phyloP scores from a whole-genome alignment of 164 flowering plant genomes.

The Litsea cubeba region DNA sequence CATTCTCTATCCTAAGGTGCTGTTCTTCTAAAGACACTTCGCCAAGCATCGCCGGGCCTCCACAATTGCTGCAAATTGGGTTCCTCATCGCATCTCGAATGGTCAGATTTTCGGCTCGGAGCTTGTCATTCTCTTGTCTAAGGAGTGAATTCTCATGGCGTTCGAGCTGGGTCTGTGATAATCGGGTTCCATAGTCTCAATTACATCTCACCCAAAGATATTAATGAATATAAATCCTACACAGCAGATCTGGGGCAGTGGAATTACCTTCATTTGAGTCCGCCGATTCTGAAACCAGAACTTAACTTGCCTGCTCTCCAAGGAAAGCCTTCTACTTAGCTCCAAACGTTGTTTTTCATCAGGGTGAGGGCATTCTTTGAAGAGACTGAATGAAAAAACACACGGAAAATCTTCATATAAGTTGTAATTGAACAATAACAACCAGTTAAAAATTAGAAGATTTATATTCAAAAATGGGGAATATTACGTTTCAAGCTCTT shows the following conservation, averaged over 20 bases:
- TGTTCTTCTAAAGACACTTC: conserved; percentile 88
- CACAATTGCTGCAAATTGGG: conserved; percentile 84
- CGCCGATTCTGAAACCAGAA: conserved; percentile 94
- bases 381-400: conserved; percentile 37
- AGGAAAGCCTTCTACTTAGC: conserved; percentile 66
- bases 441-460: not conserved
- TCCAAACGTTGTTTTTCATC: conserved; percentile 96
- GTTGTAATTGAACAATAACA: not conserved
- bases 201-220: not conserved
- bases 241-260: not conserved
- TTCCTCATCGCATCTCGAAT: conserved; percentile 82
- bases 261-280: conserved; percentile 83
- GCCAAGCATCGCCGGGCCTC: conserved; percentile 81
- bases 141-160: conserved; percentile 85
- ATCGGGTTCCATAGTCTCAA: not conserved
- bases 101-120: conserved; percentile 80
- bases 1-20: conserved; percentile 89
- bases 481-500: conserved; percentile 85
- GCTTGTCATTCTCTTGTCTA: conserved; percentile 83
- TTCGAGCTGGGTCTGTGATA: conserved; percentile 74
- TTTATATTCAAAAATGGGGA: not conserved
- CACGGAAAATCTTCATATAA: not conserved
- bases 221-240: not conserved
- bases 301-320: conserved; percentile 89
- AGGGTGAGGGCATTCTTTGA: conserved; percentile 97